phyloP scores from a whole-genome alignment of 1,139 yeast genomes.

The Blastobotrys proliferans region DNA sequence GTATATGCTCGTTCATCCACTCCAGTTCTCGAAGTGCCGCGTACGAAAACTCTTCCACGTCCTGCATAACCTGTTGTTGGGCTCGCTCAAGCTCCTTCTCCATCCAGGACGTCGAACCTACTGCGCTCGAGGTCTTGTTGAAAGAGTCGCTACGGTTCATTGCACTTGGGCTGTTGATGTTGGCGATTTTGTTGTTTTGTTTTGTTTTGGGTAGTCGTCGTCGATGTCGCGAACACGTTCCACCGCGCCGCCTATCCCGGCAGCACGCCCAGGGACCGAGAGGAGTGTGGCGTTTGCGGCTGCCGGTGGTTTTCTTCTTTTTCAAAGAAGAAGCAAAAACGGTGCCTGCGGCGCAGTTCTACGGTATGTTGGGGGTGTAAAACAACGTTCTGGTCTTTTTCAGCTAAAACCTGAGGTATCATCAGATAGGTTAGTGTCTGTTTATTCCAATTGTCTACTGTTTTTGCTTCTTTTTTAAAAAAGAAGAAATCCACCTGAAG shows the following conservation, averaged over 20 bases:
- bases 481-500: no score
- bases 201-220: neutral
- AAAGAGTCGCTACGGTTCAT: neutral
- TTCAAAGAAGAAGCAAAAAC: no score
- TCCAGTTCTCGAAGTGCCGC: slow-evolving; percentile 39
- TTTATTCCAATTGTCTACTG: no score
- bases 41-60: slow-evolving; percentile 39
- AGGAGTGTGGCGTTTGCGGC: no score
- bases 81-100: slow-evolving; percentile 38
- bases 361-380: no score
- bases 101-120: slow-evolving; percentile 35
- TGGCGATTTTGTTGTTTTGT: neutral
- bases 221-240: neutral
- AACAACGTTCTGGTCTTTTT: no score
- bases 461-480: no score
- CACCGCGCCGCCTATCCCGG: neutral
- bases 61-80: slow-evolving; percentile 32
- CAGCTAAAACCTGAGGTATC: no score
- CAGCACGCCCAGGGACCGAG: no score
- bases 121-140: slow-evolving; percentile 2
- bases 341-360: no score
- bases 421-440: no score
- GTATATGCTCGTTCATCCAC: slow-evolving; percentile 39
- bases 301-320: no score
- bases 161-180: neutral